phyloP scores from a whole-genome alignment of 2,329 filamentous ascomycete species.

The Colletotrichum aenigma region DNA sequence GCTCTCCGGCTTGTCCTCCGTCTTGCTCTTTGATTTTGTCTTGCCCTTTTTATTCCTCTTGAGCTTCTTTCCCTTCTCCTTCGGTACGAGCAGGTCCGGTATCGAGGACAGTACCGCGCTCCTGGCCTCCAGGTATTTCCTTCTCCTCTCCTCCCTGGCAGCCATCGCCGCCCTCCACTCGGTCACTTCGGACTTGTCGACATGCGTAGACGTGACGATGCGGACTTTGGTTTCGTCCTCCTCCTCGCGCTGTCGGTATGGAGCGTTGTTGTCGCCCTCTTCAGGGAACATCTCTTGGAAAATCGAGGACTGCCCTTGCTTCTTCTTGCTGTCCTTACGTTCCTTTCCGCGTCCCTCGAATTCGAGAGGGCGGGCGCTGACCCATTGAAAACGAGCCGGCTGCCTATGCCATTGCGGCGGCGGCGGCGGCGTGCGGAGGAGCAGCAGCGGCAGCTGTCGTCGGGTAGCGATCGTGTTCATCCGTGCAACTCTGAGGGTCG shows the following conservation, averaged over 20 bases:
- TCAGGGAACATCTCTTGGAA: constrained; percentile 16
- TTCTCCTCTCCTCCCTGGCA: not conserved
- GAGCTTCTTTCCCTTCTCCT: not conserved
- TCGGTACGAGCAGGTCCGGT: not conserved
- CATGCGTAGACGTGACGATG: constrained; percentile 5
- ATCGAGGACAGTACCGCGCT: not conserved
- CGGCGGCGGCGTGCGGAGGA: not conserved
- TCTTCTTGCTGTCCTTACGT: not conserved
- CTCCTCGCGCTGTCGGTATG: not conserved
- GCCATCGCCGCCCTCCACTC: not conserved
- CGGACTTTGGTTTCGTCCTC: not conserved
- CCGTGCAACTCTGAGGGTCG: constrained; percentile 16
- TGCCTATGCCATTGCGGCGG: not conserved
- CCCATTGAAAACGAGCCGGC: not conserved
- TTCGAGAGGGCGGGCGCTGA: not conserved
- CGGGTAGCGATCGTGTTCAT: constrained; percentile 11
- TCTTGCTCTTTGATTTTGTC: not conserved
- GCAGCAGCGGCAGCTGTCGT: constrained; percentile 14
- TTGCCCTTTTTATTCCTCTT: not conserved
- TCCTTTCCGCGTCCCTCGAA: not conserved
- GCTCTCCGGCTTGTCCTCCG: not conserved
- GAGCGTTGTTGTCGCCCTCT: not conserved
- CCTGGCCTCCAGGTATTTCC: not conserved
- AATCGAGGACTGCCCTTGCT: not conserved
- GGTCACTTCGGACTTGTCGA: not conserved